Base-by-base conservation (phyloP, 768 basidiomycete genomes). In the Boletus fagicola region DNA sequence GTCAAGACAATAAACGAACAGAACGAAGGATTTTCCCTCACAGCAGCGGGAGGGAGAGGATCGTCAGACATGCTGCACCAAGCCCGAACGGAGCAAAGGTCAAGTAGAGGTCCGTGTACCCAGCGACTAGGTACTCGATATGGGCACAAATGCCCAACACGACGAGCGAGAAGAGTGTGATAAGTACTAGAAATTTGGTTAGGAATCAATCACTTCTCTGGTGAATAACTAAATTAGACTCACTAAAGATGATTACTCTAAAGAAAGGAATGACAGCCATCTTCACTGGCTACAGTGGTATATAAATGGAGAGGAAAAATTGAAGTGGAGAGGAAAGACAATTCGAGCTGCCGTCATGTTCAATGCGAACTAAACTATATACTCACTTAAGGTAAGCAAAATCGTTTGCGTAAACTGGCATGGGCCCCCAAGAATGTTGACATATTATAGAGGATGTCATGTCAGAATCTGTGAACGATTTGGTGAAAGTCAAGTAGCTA, bases 221-320 rank as follows among this genome's bases (percentile, higher is more conserved):
- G 7, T 16, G 12, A 42, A 20, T 2, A n/a, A 18, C n/a, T 31
- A 18, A 15, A 20, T 15, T 0, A 15, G 20, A 54, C 71, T 59
- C 47, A 73, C 72, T 30, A 24, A 70, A 69, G 30, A 62, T 5
- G 30, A 54, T 45, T 11, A 36, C 30, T 53, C 69, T 65, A 44
- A 73, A n/a, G 35, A 47, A 65, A 59, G 63, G 60, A 68, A 68
- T 56, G 68, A 61, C 16, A 20, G 61, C 63, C 65, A 67, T 67
- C 48, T 56, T 60, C 4, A 33, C 50, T 49, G 49, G 31, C 51
- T 53, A 58, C 20, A 42, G 39, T 12, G 22, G 44, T 16, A 30
- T 42, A 39, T 42, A 47, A 30, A 30, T 20, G 20, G 30, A 20
- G 18, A 51, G 18, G 39, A 24, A 52, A 20, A 28, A 12, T 6